Base-by-base conservation (phyloP, 1,284 basidiomycete genomes). In the Trametes versicolor region DNA sequence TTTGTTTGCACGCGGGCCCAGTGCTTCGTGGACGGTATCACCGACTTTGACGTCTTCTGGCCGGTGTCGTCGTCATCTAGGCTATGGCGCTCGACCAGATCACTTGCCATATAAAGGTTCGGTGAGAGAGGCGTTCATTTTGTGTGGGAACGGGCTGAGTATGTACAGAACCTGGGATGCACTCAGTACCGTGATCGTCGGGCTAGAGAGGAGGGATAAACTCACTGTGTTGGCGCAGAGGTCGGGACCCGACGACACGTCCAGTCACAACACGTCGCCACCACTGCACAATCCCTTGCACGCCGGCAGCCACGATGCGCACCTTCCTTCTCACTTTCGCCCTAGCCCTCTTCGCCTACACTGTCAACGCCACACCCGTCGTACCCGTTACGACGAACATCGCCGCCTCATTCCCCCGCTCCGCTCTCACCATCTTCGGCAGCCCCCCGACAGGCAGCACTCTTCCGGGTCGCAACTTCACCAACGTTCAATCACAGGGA, bases 341-440 rank as follows among this genome's bases (percentile, higher is more conserved):
- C 23, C 13, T 62, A 48, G 27, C 54, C 9, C 19, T 50, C 49
- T 23, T 57, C 48, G 29, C 25, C 21, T 48, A 57, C 36, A 37
- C 48, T 25, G 48, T 47, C 10, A 1, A 12, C 32, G 52, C 60
- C 23, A 48, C n/a, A 3, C 60, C 60, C 8, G 19, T 61, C 41
- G 19, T 23, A 17, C 27, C 49, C 36, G 36, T 36, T 7, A 36
- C 41, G 4, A n/a, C 51, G 17, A 5, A 43, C 43, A 21, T 48
- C 47, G 53, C n/a, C 10, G 32, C 36, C 6, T 39, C 21, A 25
- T 55, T 60, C 52, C 58, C 63, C 13, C 21, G 55, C 23, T 49
- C 58, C 17, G 43, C 49, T n/a, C 34, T 60, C 12, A 39, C 23
- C 29, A n/a, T 50, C 37, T 17, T 15, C 47, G 32, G 36, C 27